These are phyloP conservation scores for Sinapis alba DNA, from an alignment of 441 rosid species.

Conservation along the genomic window DNA sequence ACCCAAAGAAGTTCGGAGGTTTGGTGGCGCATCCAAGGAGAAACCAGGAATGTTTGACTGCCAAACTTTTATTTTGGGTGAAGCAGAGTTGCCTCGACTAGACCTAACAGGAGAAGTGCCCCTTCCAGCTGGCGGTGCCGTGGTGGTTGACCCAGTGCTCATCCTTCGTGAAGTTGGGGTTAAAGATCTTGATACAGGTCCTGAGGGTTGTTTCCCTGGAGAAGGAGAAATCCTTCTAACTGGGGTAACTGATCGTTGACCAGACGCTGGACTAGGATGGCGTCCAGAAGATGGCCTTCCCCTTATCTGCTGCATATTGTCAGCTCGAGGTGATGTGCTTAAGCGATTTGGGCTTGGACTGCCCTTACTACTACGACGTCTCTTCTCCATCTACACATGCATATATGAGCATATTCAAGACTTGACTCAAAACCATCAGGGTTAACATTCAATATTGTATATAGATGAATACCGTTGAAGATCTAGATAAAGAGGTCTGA, in stretches of 20 bases:
- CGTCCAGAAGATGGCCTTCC: constrained; percentile 88
- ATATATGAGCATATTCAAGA: constrained; percentile 15
- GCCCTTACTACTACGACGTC: constrained; percentile 90
- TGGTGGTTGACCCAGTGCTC: constrained; percentile 59
- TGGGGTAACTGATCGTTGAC: constrained; percentile 64
- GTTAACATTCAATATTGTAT: constrained; percentile 1
- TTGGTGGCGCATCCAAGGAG: constrained; percentile 95
- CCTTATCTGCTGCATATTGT: constrained; percentile 69
- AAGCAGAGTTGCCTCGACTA: constrained; percentile 82
- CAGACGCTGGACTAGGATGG: constrained; percentile 70
- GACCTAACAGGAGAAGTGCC: constrained; percentile 80
- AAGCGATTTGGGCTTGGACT: constrained; percentile 96
- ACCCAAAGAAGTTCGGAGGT: constrained; percentile 93
- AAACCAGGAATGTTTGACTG: constrained; percentile 94
- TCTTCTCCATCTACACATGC: constrained; percentile 84
- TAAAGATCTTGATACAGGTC: constrained; percentile 65
- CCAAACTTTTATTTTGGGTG: constrained; percentile 93
- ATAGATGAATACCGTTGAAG: constrained; percentile 71
- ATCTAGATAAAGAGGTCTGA: constrained; percentile 92
- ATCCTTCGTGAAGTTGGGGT: constrained; percentile 82
- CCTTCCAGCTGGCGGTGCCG: constrained; percentile 56
- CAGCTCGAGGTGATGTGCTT: constrained; percentile 90
- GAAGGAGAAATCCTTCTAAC: constrained; percentile 76
- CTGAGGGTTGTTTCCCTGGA: constrained; percentile 61
- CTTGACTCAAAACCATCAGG: constrained; percentile 3